A percentile compares a stretch with the other conserved stretches of the same genome.
phyloP scores from a whole-genome alignment of 2,329 filamentous ascomycete genomes.

The Alternaria triticimaculans region DNA sequence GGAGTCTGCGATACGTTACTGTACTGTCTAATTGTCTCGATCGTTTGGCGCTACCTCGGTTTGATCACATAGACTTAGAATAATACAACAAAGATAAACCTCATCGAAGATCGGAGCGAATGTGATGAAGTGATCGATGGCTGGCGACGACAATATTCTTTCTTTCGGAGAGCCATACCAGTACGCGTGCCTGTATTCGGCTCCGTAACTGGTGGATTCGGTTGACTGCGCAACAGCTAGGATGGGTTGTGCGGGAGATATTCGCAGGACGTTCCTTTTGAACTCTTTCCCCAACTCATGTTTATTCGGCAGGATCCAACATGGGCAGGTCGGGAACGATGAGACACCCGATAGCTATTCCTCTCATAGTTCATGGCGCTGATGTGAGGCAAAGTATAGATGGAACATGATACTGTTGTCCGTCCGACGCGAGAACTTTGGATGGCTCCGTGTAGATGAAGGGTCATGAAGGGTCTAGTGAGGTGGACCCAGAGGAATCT shows the following conservation, averaged over 20 bases:
- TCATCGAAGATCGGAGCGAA: background rate
- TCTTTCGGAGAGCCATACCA: background rate
- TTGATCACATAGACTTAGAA: background rate
- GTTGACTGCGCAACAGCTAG: background rate
- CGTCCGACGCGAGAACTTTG: background rate
- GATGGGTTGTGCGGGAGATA: background rate
- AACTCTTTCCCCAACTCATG: background rate
- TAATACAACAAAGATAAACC: background rate
- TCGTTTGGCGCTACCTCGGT: background rate
- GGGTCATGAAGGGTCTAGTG: background rate
- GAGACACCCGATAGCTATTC: background rate
- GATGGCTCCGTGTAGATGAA: background rate
- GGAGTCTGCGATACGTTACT: slow-evolving; percentile 1
- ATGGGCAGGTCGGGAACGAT: background rate
- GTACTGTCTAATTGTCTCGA: background rate
- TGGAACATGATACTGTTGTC: background rate
- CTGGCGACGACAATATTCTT: background rate
- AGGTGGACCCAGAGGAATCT: background rate
- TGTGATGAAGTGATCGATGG: background rate
- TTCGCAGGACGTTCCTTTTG: background rate
- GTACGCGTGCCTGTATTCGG: background rate
- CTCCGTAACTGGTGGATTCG: background rate
- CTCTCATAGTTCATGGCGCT: background rate
- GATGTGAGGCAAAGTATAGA: background rate
- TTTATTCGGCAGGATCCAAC: background rate